Base-by-base conservation (phyloP, 495 filamentous ascomycete species). In the Annulohypoxylon stygium region DNA sequence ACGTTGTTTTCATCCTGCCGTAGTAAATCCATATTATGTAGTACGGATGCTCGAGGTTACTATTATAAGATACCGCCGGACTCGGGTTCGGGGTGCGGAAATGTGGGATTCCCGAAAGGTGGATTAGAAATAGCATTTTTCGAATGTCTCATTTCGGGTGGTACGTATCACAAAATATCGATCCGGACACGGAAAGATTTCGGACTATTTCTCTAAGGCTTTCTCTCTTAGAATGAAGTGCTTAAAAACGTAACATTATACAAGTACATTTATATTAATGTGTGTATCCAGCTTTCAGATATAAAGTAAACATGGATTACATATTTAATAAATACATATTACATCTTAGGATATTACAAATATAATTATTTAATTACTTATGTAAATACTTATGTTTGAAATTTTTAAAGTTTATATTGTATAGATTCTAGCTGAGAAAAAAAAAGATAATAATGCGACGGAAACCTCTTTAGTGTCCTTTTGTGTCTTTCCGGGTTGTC, bases 401-500 rank as follows among this genome's bases (percentile, higher is more conserved):
- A 4, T 30, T 30, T 30, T 30, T 30, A 30, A 23, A 23, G 20
- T 23, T 23, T 23, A 23, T 23, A 23, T 23, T 23, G 20, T 23
- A 23, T 23, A 23, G 1, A 23, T 23, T 23, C 20, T 23, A 23
- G 20, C 20, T 23, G 20, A 23, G 20, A 30, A 30, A 30, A 30
- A 30, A 4, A 6, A 47, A 47, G 6, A 47, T 39, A 47, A 47
- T 47, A 47, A 18, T 47, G 43, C 26, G 23, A 26, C 26, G 48
- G 20, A 30, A 23, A 11, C 10, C 7, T 36, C 11, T 55, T 12
- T 16, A 34, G n/a, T 55, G 8, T 25, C 12, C 45, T 54, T 51
- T 34, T 26, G 43, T 65, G 51, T 51, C 8, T 25, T 26, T 26
- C 45, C 71, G 71, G 71, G 48, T 7, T 66, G 54, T 69, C 71